These are phyloP conservation scores for Tuber borchii DNA, from an alignment of 495 filamentous ascomycete genomes.

Conservation along the genomic window DNA sequence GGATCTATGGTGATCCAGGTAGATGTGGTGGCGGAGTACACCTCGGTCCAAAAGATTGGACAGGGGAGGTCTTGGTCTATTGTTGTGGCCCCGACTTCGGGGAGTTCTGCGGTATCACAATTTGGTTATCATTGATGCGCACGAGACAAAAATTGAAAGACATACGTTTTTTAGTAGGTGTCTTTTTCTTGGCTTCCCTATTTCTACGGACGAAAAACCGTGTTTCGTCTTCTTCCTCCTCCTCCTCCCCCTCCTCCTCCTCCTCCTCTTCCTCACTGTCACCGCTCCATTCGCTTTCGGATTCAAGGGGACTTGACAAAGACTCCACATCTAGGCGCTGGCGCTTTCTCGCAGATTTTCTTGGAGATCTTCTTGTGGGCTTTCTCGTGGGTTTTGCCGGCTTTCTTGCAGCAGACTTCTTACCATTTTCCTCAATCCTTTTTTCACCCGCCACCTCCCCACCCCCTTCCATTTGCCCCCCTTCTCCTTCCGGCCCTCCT, in stretches of 20 bases:
- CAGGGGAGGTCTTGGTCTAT: constrained; percentile 64
- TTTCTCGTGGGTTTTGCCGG: not conserved
- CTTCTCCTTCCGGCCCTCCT: constrained; percentile 35
- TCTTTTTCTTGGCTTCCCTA: constrained; percentile 12
- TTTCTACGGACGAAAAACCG: constrained; percentile 12
- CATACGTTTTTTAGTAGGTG: constrained; percentile 36
- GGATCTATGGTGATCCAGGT: constrained; percentile 73
- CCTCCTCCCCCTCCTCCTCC: constrained; percentile 9
- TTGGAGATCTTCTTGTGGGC: not conserved
- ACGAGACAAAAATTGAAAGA: constrained; percentile 15
- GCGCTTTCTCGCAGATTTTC: not conserved
- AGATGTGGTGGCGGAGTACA: constrained; percentile 69
- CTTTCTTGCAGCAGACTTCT: not conserved
- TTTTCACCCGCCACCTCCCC: not conserved
- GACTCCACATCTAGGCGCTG: not conserved
- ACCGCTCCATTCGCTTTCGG: constrained; percentile 14
- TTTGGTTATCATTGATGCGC: constrained; percentile 26
- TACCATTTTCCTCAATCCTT: constrained; percentile 1
- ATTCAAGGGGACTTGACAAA: not conserved
- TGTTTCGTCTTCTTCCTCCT: not conserved
- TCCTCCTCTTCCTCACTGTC: constrained; percentile 5
- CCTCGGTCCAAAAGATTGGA: constrained; percentile 91
- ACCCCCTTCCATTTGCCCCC: constrained; percentile 7
- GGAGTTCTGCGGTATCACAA: constrained; percentile 11
- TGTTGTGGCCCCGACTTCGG: constrained; percentile 38